These are phyloP conservation scores for Monosporascus sp. DNA, from an alignment of 2,329 filamentous ascomycete species.

Conservation along the genomic window DNA sequence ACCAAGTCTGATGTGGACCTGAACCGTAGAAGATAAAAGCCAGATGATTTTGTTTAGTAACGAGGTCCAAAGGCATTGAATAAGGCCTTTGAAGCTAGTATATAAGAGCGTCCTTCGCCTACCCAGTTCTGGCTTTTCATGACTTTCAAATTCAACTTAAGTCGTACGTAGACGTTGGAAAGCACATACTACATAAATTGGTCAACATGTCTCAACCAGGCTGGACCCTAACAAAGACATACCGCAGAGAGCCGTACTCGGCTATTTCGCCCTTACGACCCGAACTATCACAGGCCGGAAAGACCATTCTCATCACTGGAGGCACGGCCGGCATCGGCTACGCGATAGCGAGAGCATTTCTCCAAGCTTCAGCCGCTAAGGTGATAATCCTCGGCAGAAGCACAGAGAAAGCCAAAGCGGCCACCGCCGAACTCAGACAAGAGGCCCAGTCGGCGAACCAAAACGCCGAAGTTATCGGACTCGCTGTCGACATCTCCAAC, in stretches of 20 bases:
- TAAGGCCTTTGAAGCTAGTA: no score
- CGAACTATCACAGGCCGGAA: constrained; percentile 34
- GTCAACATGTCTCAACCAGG: no score
- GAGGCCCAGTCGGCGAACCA: constrained; percentile 1
- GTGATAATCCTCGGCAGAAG: constrained; percentile 36
- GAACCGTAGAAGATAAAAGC: no score
- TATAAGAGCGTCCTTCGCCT: no score
- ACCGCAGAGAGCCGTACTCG: constrained; percentile 30
- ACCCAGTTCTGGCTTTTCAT: no score
- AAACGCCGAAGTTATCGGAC: constrained; percentile 10
- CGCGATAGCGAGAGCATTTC: constrained; percentile 54
- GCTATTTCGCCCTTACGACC: constrained; percentile 30
- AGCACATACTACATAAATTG: no score
- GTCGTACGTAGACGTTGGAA: no score
- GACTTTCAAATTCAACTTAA: no score
- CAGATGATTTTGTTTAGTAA: no score
- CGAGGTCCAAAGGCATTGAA: no score
- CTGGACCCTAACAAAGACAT: constrained; percentile 20
- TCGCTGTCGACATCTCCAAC: constrained; percentile 20
- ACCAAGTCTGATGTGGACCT: no score
- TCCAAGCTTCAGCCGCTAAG: constrained; percentile 29
- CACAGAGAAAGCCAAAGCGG: constrained; percentile 22
- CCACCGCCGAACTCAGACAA: constrained; percentile 15
- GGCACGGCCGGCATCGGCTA: constrained; percentile 62
- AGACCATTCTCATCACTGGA: constrained; percentile 60